Base-by-base conservation (phyloP, 2,329 filamentous ascomycete genomes). In the Fonsecaea erecta region DNA sequence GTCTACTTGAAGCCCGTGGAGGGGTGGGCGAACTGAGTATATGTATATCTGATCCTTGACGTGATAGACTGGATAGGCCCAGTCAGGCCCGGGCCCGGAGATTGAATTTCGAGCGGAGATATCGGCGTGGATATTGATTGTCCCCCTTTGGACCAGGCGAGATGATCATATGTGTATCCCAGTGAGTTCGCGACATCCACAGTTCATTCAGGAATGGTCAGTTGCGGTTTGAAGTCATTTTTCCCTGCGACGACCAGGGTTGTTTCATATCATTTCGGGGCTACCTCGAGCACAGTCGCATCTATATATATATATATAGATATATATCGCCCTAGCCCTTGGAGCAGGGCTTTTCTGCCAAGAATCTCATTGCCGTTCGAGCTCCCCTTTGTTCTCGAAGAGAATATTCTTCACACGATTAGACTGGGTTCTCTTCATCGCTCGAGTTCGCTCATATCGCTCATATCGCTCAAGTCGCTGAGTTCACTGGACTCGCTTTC, bases 1-100 rank as follows among this genome's bases (percentile, higher is more conserved):
- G 85, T 94, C 6, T 86, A 83, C 74, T 78, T 91, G 53, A 91
- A 81, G 73, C 79, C 86, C 56, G 73, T 92, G n/a, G 83, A 88
- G 26, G 88, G 87, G 0, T 92, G 90, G 87, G 90, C 59, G 40
- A 48, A 30, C 40, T 61, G 30, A 52, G 3, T n/a, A n/a, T n/a
- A n/a, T 35, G n/a, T 21, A n/a, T 34, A 5, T 9, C 5, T 58
- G 24, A 21, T 14, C 14, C 11, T 40, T n/a, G 37, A 40, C 18
- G 8, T n/a, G 14, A 12, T 1, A 18, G 5, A n/a, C 37, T n/a
- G 37, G 32, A 11, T 34, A 30, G 28, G 3, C 28, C 8, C 28
- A 3, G 28, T 8, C 28, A 8, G 28, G 32, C 9, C 30, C 4
- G 4, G 9, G 11, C 11, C 11, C 11, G 3, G 16, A 40, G 37